phyloP scores from a whole-genome alignment of 2,329 filamentous ascomycete species.

The Aspergillus pseudonomiae region DNA sequence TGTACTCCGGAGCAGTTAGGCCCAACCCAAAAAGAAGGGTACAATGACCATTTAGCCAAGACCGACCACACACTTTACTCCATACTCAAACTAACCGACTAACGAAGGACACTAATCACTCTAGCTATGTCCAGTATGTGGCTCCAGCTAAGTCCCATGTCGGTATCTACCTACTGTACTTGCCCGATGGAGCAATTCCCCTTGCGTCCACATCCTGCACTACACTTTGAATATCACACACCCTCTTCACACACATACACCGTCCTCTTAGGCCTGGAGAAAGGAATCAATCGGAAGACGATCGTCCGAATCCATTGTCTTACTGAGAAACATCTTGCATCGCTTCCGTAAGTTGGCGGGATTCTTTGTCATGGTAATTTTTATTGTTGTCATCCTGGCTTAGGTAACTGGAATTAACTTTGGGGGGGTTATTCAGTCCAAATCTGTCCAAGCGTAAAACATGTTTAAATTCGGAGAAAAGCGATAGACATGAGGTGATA shows the following conservation, averaged over 20 bases:
- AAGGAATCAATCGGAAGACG: constrained; percentile 15
- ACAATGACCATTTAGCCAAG: background rate
- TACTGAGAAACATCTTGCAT: background rate
- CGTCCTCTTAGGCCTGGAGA: background rate
- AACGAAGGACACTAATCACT: constrained; percentile 2
- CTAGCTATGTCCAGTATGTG: constrained; percentile 21
- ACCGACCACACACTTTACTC: background rate
- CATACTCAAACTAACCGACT: background rate
- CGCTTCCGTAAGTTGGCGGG: background rate
- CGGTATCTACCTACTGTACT: constrained; percentile 1
- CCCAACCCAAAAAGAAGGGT: background rate
- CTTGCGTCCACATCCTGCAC: constrained; percentile 25
- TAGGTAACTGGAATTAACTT: background rate
- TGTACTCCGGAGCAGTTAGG: background rate
- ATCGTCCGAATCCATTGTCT: constrained; percentile 19
- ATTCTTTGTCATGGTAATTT: background rate
- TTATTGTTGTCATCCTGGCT: background rate
- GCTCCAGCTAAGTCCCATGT: constrained; percentile 6
- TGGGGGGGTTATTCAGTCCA: background rate
- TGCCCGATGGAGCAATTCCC: constrained; percentile 20
- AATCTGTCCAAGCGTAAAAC: background rate
- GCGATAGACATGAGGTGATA: background rate
- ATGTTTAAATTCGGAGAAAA: background rate
- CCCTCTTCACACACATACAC: background rate
- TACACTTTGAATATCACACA: background rate